Evolutionary conservation across 2,329 filamentous ascomycete genomes (phyloP), one percentile per base, ranked within the genome.

Genomic region (Fusarium guadeloupense): DNA sequence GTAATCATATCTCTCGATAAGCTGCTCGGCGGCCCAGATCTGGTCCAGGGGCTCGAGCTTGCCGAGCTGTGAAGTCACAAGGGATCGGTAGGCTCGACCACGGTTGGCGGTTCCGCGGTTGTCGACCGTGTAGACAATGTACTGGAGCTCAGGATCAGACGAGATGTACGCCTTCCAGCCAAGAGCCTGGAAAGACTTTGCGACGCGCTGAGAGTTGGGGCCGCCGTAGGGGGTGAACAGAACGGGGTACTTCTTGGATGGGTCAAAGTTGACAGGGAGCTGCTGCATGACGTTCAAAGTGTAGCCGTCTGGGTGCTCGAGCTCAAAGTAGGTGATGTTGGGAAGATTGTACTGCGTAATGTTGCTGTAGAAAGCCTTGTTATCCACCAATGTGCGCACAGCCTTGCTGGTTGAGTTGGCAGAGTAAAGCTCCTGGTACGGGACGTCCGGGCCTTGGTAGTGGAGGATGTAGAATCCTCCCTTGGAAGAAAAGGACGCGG

Each of bases 141-240:
- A 90, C 69, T 89, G 80, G 1, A 90, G 82, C 58, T 90, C 87
- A 0, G 86, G 85, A 64, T 91, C 87, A 0, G 86, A 89, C 1
- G 85, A 77, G 39, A 90, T 82, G 74, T 90, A 91, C 0, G 83
- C 79, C 42, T 82, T 81, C 84, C 85, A 90, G 64, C 79, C 78
- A 21, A 86, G 77, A 0, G 80, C 52, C 49, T 80, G 77, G 74
- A 85, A 89, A 2, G 73, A 68, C 71, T 89, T 89, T 49, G 69
- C 75, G 1, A 88, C 86, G 58, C 84, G 77, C 66, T 90, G 88
- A 0, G 86, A 83, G 53, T 83, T 84, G 1, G 88, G 88, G 0
- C 88, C 88, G 17, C 88, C 88, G 70, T 91, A 91, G 0, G 87
- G 87, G 2, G 84, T 86, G 68, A 91, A 86, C 0, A 91, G 77